Percentiles rank a stretch among this genome's conserved stretches.
Evolutionary conservation across 306 rosid genomes (phyloP).

Genomic region (Gleditsia sinensis): DNA sequence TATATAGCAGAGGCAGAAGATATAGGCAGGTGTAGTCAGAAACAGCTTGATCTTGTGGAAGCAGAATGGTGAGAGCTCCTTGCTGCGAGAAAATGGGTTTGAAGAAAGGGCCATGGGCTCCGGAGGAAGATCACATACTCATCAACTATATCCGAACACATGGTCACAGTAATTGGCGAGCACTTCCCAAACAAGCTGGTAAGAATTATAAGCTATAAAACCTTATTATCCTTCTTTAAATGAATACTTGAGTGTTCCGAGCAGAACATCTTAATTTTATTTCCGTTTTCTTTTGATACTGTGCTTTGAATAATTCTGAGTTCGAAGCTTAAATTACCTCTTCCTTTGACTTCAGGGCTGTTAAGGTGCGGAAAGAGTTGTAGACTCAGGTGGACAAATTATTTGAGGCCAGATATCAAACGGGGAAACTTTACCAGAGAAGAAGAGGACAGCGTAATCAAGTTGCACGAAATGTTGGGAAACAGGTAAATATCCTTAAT

Average conservation of each 20-base stretch:
- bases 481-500: conserved; percentile 47
- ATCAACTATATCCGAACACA: conserved; percentile 48
- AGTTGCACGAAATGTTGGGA: conserved; percentile 64
- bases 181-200: conserved; percentile 82
- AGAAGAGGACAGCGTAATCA: conserved; percentile 66
- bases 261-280: no score
- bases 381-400: conserved; percentile 76
- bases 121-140: conserved; percentile 70
- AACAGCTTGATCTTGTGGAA: neutral
- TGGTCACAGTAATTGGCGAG: conserved; percentile 83
- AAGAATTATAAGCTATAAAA: no score
- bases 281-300: no score
- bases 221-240: no score
- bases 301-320: no score
- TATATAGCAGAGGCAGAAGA: neutral
- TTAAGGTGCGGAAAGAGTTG: conserved; percentile 91
- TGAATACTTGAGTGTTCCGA: no score
- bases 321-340: no score
- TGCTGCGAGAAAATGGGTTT: conserved; percentile 79
- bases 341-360: conserved; percentile 58
- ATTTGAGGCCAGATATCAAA: conserved; percentile 72
- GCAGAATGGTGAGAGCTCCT: conserved; percentile 67
- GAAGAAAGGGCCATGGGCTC: conserved; percentile 80
- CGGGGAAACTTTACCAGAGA: conserved; percentile 70
- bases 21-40: neutral